These are phyloP conservation scores for Ascochyta lentis DNA, from an alignment of 2,329 filamentous ascomycete species.

Conservation along the genomic window DNA sequence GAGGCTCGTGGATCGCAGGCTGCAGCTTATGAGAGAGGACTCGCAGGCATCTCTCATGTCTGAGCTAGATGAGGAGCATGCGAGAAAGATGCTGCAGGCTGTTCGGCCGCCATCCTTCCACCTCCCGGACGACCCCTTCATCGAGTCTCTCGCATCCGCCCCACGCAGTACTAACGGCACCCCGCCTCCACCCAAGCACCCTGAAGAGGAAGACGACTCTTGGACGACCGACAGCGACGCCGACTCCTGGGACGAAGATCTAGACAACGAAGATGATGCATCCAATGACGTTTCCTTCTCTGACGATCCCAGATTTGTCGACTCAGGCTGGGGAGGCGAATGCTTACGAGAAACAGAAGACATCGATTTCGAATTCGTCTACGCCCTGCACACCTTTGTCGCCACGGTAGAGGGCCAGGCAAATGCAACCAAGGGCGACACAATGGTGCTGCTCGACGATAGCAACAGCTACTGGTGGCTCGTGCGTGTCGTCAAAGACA, in stretches of 20 bases:
- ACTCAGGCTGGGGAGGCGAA: conserved; percentile 76
- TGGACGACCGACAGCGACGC: conserved; percentile 50
- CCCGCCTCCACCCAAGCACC: conserved; percentile 9
- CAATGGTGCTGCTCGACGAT: conserved; percentile 97
- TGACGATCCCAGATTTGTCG: conserved; percentile 68
- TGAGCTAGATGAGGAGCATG: conserved; percentile 44
- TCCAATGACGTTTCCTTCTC: conserved; percentile 64
- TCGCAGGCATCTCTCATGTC: conserved; percentile 42
- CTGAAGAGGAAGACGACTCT: conserved; percentile 28
- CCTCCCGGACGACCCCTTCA: conserved; percentile 23
- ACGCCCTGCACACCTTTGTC: conserved; percentile 96
- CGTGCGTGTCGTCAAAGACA: conserved; percentile 95
- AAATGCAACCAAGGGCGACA: conserved; percentile 97
- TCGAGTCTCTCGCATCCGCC: conserved; percentile 3
- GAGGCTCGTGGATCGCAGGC: conserved; percentile 4
- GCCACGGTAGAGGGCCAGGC: conserved; percentile 98
- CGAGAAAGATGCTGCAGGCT: conserved; percentile 51
- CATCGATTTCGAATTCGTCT: conserved; percentile 99
- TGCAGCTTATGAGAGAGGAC: conserved; percentile 35
- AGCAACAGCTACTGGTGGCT: conserved; percentile 99
- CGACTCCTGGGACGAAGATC: conserved; percentile 45
- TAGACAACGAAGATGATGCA: conserved; percentile 61
- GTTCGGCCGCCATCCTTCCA: conserved; percentile 48
- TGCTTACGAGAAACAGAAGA: conserved; percentile 96
- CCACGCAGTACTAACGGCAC: conserved; percentile 20